These are phyloP conservation scores for Trapa bicornis DNA, from an alignment of 345 rosid species.

Conservation along the genomic window DNA sequence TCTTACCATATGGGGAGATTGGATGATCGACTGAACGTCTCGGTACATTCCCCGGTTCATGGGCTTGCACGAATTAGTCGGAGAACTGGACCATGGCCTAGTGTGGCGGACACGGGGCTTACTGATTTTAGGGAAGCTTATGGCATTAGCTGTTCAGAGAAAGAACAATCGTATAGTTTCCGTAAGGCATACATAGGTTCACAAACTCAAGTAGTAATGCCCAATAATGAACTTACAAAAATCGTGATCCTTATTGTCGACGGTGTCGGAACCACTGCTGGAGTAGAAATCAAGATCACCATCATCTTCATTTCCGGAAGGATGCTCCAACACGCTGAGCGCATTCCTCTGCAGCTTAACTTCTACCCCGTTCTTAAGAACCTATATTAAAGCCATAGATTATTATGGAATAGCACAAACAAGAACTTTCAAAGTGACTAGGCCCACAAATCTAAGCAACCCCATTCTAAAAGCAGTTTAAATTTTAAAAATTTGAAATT, in stretches of 20 bases:
- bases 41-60: slow-evolving; percentile 1
- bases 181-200: neutral
- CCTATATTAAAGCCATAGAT: slow-evolving; percentile 16
- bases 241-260: slow-evolving; percentile 29
- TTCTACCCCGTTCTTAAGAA: slow-evolving; percentile 59
- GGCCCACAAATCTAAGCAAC: neutral
- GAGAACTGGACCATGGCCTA: slow-evolving; percentile 3
- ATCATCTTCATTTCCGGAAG: slow-evolving; percentile 61
- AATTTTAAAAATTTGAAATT: no score
- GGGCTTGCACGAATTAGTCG: neutral
- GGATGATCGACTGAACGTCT: slow-evolving; percentile 13
- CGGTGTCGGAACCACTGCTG: slow-evolving; percentile 50
- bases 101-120: slow-evolving; percentile 12
- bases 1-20: slow-evolving; percentile 13
- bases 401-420: neutral
- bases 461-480: neutral
- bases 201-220: neutral
- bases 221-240: slow-evolving; percentile 20
- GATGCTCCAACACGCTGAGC: slow-evolving; percentile 61
- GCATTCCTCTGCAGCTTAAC: slow-evolving; percentile 80
- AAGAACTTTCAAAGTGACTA: neutral
- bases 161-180: neutral
- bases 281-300: slow-evolving; percentile 32
- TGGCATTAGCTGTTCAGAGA: neutral
- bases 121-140: slow-evolving; percentile 8